Evolutionary conservation across 768 basidiomycete genomes (phyloP).

Genomic region (Tricholoma flavovirens): DNA sequence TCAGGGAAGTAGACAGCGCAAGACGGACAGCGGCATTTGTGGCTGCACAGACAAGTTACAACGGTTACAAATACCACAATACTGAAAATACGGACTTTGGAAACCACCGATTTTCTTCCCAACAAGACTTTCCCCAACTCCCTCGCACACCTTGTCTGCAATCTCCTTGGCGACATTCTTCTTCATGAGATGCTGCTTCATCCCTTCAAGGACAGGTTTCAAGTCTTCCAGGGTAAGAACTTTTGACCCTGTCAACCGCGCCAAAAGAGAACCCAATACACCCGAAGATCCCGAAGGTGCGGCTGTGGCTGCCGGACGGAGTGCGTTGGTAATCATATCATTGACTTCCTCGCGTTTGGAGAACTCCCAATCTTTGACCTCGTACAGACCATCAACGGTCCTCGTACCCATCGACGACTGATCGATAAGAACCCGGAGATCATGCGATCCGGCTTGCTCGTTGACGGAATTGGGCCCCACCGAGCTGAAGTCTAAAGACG

Average conservation of each 20-base stretch:
- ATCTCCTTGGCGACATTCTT: conserved; percentile 99
- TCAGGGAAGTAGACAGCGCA: conserved; percentile 82
- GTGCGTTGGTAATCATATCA: conserved; percentile 54
- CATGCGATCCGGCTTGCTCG: conserved; percentile 31
- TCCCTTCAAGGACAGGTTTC: conserved; percentile 81
- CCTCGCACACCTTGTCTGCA: conserved; percentile 89
- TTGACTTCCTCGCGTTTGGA: conserved; percentile 37
- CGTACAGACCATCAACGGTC: conserved; percentile 61
- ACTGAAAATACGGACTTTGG: conserved; percentile 53
- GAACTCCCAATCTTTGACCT: conserved; percentile 80
- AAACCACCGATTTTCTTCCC: conserved; percentile 91
- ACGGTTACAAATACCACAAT: conserved; percentile 5
- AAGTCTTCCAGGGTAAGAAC: conserved; percentile 77
- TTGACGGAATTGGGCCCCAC: conserved; percentile 42
- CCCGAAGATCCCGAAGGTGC: conserved; percentile 46
- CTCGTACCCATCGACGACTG: conserved; percentile 71
- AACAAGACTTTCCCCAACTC: conserved; percentile 83
- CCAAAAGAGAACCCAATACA: conserved; percentile 72
- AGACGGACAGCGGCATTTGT: conserved; percentile 78
- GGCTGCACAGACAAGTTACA: conserved; percentile 37
- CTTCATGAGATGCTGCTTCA: conserved; percentile 98
- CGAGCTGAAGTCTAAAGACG: conserved; percentile 80
- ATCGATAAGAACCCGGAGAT: conserved; percentile 62
- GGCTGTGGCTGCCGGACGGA: conserved; percentile 37
- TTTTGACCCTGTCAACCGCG: conserved; percentile 82